phyloP scores from a whole-genome alignment of 2,329 filamentous ascomycete species.

The Monosporascus sp. region DNA sequence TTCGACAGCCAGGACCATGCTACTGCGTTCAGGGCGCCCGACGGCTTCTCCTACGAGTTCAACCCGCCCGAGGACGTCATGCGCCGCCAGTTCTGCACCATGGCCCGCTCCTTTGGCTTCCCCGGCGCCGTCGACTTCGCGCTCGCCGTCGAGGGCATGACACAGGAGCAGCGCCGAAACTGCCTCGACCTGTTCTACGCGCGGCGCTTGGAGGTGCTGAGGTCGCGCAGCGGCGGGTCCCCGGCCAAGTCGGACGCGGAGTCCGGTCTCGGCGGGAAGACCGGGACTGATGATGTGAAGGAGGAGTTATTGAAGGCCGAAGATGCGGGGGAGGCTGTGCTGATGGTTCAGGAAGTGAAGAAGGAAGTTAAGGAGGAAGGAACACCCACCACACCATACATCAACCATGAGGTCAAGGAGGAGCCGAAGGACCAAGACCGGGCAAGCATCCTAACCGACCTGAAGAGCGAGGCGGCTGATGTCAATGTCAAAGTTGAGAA shows the following conservation, averaged over 20 bases:
- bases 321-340: background rate
- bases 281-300: slow-evolving; percentile 1
- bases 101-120: slow-evolving; percentile 78
- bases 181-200: slow-evolving; percentile 79
- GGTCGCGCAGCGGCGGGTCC: slow-evolving; percentile 16
- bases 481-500: slow-evolving; percentile 5
- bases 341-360: background rate
- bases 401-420: slow-evolving; percentile 10
- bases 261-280: background rate
- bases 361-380: slow-evolving; percentile 1
- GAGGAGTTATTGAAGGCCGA: background rate
- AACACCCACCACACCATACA: slow-evolving; percentile 1
- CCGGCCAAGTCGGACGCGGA: slow-evolving; percentile 1
- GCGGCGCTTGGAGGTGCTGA: slow-evolving; percentile 52
- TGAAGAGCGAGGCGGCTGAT: slow-evolving; percentile 6
- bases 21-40: slow-evolving; percentile 20
- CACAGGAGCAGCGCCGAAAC: slow-evolving; percentile 72
- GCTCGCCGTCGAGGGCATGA: slow-evolving; percentile 85
- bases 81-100: slow-evolving; percentile 81
- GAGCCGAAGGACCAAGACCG: background rate
- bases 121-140: slow-evolving; percentile 77
- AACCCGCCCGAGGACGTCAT: slow-evolving; percentile 71
- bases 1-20: slow-evolving; percentile 38
- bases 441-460: background rate
- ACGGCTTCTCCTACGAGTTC: slow-evolving; percentile 46